Evolutionary conservation across 306 rosid species (phyloP), one percentile per base, ranked within the genome.

Genomic region (Begonia peltatifolia): DNA sequence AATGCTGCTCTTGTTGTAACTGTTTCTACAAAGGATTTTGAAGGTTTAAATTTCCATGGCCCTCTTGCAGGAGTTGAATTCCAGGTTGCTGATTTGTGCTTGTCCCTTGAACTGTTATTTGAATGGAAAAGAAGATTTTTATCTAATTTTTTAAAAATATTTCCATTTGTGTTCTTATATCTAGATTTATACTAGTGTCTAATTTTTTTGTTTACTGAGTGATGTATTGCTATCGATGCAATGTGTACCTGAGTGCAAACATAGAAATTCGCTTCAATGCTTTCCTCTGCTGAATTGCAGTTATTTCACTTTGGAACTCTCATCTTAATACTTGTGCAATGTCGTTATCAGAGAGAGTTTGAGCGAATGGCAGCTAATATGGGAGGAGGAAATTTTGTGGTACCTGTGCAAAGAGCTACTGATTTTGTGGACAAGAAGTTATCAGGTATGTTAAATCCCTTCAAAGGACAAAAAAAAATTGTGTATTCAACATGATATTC

Each of bases 1-100:
- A 90, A 90, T 76, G 97, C 97, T 64, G 95, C 97, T 51, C 83
- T 90, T 61, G 97, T 90, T 54, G 94, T 73, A 61, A 76, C 87
- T 11, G 92, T 90, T 71, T 74, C 95, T 52, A 57, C 17, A 16
- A 74, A 78, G 64, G 97, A 90, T 67, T 90, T 90, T 20, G 82
- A 74, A 58, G 84, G 74, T 49, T 63, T 83, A 63, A 72, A 77
- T 78, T 72, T 61, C 57, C 60, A 43, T 49, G 97, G 95, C 64
- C 82, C 87, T 56, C 94, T 90, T 51, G 87, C 95, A 1, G 97
- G 97, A 65, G 90, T 90, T 30, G 80, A 85, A 59, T 90, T 85
- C 69, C 97, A 90, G 88, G 97, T 83, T 50, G 56, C 49, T 64
- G 54, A 41, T 35, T 30, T 5, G 14, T 57, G 41, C 41, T 23